Base-by-base conservation (phyloP, 164 flowering plant species). In the Hamamelis virginiana region DNA sequence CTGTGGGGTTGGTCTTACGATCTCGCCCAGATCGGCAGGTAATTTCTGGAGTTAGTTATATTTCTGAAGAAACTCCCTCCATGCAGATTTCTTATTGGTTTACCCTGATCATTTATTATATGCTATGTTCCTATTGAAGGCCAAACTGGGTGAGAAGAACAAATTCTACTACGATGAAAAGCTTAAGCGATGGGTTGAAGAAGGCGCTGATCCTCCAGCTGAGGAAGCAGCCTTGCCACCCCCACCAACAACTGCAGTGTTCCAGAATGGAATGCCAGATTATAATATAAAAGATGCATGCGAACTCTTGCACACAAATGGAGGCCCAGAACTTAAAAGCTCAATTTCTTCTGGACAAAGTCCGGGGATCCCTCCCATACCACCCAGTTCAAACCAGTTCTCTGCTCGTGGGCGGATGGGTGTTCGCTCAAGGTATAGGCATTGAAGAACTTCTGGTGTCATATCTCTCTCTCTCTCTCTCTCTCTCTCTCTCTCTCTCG, bases 111-210 rank as follows among this genome's bases (percentile, higher is more conserved):
- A 55, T 53, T n/a, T 63, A 26, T 28, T 55, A 1, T 69, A 55
- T n/a, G 61, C 41, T 53, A 25, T 48, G 33, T 63, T 66, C 25
- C 57, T 52, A 28, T 52, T 27, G 27, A 48, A 89, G 94, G 94
- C 94, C 47, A 89, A 89, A 69, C 64, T 89, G 78, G 94, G 94
- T 38, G 94, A 87, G 3, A 46, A 59, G 65, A 89, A 89, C 72
- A 89, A 83, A 71, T 89, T 89, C 47, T 89, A 87, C 69, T 89
- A 86, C 79, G 91, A 87, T 72, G 91, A 87, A 41, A 89, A 89
- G 63, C 90, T 82, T 8, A 87, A 85, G 81, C 79, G 86, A 82
- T 89, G 94, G 94, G 87, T 89, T 27, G 94, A 89, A 79, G 89
- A 83, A 77, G 94, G 94, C 45, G 78, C 76, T 52, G 88, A 81